These are phyloP conservation scores for Trebouxiophyceae sp. DNA, from an alignment of 163 green algal genomes.

Conservation along the genomic window DNA sequence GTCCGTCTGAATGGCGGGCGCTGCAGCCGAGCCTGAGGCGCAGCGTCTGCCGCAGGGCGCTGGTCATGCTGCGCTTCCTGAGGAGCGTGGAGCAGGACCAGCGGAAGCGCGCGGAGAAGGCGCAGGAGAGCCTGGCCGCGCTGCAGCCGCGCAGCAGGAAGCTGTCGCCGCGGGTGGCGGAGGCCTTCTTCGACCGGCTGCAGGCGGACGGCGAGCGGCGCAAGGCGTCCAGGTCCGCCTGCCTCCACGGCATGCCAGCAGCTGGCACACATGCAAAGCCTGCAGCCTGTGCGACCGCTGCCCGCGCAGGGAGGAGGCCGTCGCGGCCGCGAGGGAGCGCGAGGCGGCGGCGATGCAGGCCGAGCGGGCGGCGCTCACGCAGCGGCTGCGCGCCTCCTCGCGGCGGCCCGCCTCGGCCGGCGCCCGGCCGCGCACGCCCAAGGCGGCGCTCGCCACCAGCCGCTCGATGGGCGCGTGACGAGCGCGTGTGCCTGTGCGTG, in stretches of 20 bases:
- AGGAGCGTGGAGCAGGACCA: constrained; percentile 14
- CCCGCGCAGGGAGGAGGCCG: background rate
- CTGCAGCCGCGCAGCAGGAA: constrained; percentile 13
- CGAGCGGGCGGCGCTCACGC: too few relatives aligned
- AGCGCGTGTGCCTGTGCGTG: too few relatives aligned
- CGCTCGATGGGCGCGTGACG: too few relatives aligned
- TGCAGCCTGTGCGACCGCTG: background rate
- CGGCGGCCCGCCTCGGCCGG: too few relatives aligned
- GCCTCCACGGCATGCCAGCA: background rate
- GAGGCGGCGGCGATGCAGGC: background rate
- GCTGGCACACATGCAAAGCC: too few relatives aligned
- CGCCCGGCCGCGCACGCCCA: too few relatives aligned
- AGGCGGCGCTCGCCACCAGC: too few relatives aligned
- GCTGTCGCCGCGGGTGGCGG: constrained; percentile 11
- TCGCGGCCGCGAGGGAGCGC: background rate
- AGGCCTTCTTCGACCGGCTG: constrained; percentile 27
- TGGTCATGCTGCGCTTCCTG: constrained; percentile 18
- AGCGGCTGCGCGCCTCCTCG: too few relatives aligned
- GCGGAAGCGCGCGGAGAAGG: constrained; percentile 18
- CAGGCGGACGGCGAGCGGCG: constrained; percentile 18
- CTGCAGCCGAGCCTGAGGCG: background rate
- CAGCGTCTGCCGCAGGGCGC: constrained; percentile 5
- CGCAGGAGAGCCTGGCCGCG: constrained; percentile 2
- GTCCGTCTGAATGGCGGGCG: too few relatives aligned
- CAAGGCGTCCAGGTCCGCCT: constrained; percentile 12